Evolutionary conservation across 2,329 filamentous ascomycete genomes (phyloP), one percentile per base, ranked within the genome.

Genomic region (Botrytis hyacinthi): DNA sequence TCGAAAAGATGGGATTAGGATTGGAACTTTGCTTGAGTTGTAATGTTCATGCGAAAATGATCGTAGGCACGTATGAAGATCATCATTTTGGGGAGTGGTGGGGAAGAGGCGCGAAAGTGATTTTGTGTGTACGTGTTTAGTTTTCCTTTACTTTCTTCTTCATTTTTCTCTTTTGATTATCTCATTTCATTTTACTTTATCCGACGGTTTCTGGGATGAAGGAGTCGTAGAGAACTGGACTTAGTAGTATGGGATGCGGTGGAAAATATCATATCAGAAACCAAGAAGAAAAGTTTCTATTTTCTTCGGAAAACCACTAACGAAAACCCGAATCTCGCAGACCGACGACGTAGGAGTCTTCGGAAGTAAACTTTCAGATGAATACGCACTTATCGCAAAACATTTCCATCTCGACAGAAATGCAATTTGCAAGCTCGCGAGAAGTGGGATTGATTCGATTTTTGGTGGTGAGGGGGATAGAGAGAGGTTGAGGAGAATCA

Each of bases 331-430:
- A 9, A 44, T 51, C 22, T 37, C 60, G 7, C 74, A 94, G 92
- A 96, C 93, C 1, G 93, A 96, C 80, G 93, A 96, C 78, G 91
- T 95, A 16, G 93, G 93, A 2, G 89, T 96, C 35, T 96, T 96
- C 78, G 91, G 90, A 68, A 95, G 92, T 79, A 86, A 88, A 0
- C 82, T 95, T 6, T 94, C 92, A 0, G 90, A 94, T 77, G 93
- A 97, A 81, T 95, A 95, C 81, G 83, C 85, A 12, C 87, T 96
- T 3, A 91, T 92, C 5, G 90, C 91, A 1, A 82, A 90, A 76
- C 89, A 95, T 79, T 96, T 96, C 78, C 80, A 82, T 0, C 84
- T 96, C 22, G 79, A 77, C 42, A 81, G 83, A 22, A 73, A 77
- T 1, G 84, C 87, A 35, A 77, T 90, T 12, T 84, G 89, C 72